Evolutionary conservation across 2,329 filamentous ascomycete genomes (phyloP), one percentile per base, ranked within the genome.

Genomic region (Paracoccidioides lutzii): DNA sequence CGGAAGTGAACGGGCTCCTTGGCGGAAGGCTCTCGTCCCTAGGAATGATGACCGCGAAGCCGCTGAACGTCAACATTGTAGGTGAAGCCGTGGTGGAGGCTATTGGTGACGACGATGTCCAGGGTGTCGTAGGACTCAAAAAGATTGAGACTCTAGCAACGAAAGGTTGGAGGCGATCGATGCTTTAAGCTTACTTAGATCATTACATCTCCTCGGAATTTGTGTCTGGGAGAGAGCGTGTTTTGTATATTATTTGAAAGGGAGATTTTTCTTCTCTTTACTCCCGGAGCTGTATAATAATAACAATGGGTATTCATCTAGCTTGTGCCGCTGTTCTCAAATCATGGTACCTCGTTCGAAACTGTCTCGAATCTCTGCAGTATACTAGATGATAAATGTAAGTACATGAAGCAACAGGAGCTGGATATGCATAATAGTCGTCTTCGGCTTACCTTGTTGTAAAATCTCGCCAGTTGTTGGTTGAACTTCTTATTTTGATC

Each of bases 401-500:
- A 58, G 56, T 28, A 40, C 30, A 41, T 15, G 12, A 4, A 15
- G 30, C 10, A 54, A 30, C 12, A 14, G 38, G 15, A 6, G 8
- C 6, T 44, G 32, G 3, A 12, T 35, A 45, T 57, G 35, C 10
- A 53, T 67, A 40, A 22, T 12, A 37, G 22, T 22, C 5, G 33
- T 3, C 38, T 14, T 15, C 51, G 45, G 65, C 73, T 59, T 71
- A 79, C 77, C 74, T 95, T 95, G 75, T 98, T 93, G 74, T 98
- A 98, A 76, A 97, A 98, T 62, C 93, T 80, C 54, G 86, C 79
- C 71, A 98, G 77, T 76, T 98, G 97, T 76, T 95, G 84, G 82
- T 98, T 98, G 77, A 98, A 98, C 78, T 96, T 90, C 79, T 97
- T 97, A 79, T 98, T 98, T 85, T 98, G 96, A 75, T 96, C 90